These are phyloP conservation scores for Lactifluus hygrophoroides DNA, from an alignment of 768 basidiomycete species.

Conservation along the genomic window DNA sequence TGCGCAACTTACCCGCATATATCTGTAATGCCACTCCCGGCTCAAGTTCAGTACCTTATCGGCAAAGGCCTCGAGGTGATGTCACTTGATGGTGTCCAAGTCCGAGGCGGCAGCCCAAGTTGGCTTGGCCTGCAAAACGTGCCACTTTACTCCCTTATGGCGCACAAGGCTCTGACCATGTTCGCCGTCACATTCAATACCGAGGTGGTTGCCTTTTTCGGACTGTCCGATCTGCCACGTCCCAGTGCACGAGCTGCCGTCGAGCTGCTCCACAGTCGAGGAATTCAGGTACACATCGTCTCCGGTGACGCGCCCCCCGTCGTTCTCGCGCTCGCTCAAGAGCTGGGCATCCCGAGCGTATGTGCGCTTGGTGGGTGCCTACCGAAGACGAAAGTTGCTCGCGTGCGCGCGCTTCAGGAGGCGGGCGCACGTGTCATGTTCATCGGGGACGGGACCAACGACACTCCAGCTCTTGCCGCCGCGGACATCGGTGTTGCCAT, in stretches of 20 bases:
- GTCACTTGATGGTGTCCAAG: constrained; percentile 25
- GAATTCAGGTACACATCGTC: constrained; percentile 38
- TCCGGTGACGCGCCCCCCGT: constrained; percentile 42
- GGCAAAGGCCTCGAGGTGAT: constrained; percentile 32
- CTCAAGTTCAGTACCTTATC: constrained; percentile 26
- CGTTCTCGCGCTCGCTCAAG: constrained; percentile 33
- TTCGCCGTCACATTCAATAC: constrained; percentile 32
- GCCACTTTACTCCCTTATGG: constrained; percentile 26
- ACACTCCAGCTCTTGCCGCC: constrained; percentile 40
- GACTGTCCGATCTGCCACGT: constrained; percentile 38
- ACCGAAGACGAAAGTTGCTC: constrained; percentile 38
- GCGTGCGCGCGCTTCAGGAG: constrained; percentile 26
- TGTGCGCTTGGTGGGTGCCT: constrained; percentile 36
- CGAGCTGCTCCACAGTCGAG: constrained; percentile 26
- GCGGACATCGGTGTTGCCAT: constrained; percentile 42
- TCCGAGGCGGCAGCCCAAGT: constrained; percentile 32
- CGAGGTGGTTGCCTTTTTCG: constrained; percentile 30
- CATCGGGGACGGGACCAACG: constrained; percentile 47
- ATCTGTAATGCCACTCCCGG: constrained; percentile 2
- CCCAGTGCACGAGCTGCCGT: constrained; percentile 34
- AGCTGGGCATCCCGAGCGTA: constrained; percentile 32
- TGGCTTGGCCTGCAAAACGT: constrained; percentile 29
- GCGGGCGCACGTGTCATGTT: constrained; percentile 30
- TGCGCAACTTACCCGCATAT: background rate
- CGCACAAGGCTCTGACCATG: constrained; percentile 35